These are phyloP conservation scores for Globisporangium mamillatum DNA, from an alignment of 352 stramenopile species.

Conservation along the genomic window DNA sequence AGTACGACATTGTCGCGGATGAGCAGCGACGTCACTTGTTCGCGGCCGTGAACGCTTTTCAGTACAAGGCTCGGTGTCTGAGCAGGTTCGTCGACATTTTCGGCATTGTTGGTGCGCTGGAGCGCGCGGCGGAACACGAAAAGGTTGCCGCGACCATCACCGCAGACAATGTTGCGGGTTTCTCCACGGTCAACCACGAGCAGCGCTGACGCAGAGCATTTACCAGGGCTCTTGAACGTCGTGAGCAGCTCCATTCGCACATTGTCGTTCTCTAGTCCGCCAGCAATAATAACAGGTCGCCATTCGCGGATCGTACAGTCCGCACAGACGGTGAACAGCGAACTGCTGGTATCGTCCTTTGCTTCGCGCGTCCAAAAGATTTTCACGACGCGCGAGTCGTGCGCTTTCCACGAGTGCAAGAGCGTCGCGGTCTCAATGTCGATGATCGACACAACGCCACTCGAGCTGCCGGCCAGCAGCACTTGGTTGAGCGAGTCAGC, in stretches of 20 bases:
- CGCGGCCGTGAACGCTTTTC: conserved; percentile 57
- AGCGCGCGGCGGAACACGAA: conserved; percentile 55
- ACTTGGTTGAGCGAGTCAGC: conserved; percentile 29
- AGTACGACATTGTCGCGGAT: conserved; percentile 40
- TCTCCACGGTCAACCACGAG: conserved; percentile 38
- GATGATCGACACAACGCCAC: conserved; percentile 49
- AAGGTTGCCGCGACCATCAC: conserved; percentile 70
- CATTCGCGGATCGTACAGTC: conserved; percentile 68
- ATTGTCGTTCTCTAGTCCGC: conserved; percentile 1
- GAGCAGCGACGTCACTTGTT: conserved; percentile 64
- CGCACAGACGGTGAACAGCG: conserved; percentile 59
- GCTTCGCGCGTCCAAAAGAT: conserved; percentile 46
- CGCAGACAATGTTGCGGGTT: conserved; percentile 60
- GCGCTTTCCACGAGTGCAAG: conserved; percentile 42
- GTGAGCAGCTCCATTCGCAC: conserved; percentile 32
- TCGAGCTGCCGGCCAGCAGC: conserved; percentile 57
- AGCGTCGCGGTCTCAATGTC: conserved; percentile 33
- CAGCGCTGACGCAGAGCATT: conserved; percentile 50
- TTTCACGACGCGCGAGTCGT: conserved; percentile 65
- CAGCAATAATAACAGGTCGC: conserved; percentile 22
- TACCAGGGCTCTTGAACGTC: conserved; percentile 55
- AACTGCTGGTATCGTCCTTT: conserved; percentile 15
- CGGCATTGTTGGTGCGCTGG: not conserved
- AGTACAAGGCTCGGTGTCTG: conserved; percentile 31
- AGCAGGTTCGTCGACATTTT: not conserved